A percentile compares a stretch with the other conserved stretches of the same genome.
Conservation (phyloP, 202 grass and related monocot species). For the Dendrocalamus latiflorus region DNA sequence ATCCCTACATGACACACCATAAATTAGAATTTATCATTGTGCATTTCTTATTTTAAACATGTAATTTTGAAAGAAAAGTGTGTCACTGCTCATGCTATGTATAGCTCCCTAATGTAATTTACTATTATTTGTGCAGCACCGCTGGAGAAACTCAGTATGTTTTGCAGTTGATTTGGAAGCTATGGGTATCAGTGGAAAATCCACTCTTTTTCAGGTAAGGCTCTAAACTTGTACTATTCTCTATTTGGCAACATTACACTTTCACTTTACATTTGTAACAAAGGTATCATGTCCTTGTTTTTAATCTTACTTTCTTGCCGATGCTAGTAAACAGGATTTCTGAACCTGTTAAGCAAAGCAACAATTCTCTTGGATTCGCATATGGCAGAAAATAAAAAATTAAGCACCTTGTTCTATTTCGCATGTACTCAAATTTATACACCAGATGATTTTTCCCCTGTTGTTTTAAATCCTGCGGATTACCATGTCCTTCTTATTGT, state of each 20-base stretch:
- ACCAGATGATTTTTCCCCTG: background rate
- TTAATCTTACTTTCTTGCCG: background rate
- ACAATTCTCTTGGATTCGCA: background rate
- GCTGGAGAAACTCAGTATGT: slow-evolving; percentile 59
- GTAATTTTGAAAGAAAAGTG: background rate
- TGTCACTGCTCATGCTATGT: background rate
- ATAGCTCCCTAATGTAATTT: slow-evolving; percentile 9
- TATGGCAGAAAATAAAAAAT: background rate
- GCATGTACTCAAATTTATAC: slow-evolving; percentile 1
- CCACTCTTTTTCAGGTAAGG: slow-evolving; percentile 73
- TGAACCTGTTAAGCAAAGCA: background rate
- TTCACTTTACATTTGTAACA: background rate
- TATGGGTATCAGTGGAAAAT: slow-evolving; percentile 87
- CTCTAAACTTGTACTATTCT: slow-evolving; percentile 15
- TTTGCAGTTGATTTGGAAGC: slow-evolving; percentile 96
- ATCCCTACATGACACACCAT: background rate
- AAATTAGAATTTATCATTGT: background rate
- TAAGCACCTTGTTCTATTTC: background rate
- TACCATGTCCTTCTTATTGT: background rate
- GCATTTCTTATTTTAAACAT: background rate
- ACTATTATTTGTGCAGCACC: slow-evolving; percentile 60
- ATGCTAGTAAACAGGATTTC: slow-evolving; percentile 6
- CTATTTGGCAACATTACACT: slow-evolving; percentile 15
- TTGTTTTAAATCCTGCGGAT: background rate
- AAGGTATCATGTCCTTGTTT: slow-evolving; percentile 6